Evolutionary conservation across 163 green algal species (phyloP).

Genomic region (Trebouxia gelatinosa): DNA sequence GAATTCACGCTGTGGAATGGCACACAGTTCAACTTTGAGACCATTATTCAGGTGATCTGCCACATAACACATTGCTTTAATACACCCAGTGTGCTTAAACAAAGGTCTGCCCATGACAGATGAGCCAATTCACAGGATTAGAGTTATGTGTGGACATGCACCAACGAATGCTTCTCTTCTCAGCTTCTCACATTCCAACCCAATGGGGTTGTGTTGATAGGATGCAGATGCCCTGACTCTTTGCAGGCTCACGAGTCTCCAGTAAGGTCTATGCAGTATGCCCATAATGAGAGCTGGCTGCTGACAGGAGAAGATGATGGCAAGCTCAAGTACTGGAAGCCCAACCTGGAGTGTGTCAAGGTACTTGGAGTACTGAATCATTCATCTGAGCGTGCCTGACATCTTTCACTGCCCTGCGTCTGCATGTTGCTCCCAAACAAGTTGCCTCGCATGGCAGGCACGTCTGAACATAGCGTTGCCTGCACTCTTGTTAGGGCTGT

Average conservation of each 20-base stretch:
- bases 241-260: constrained; percentile 76
- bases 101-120: too few relatives aligned
- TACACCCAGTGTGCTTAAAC: too few relatives aligned
- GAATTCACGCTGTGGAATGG: constrained; percentile 92
- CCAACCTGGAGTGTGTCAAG: constrained; percentile 62
- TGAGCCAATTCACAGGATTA: too few relatives aligned
- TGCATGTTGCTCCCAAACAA: not conserved
- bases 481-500: too few relatives aligned
- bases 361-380: not conserved
- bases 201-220: too few relatives aligned
- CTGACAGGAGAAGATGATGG: constrained; percentile 76
- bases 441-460: not conserved
- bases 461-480: not conserved
- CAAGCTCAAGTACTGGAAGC: constrained; percentile 57
- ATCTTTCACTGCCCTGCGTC: not conserved
- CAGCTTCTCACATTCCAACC: too few relatives aligned
- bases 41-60: constrained; percentile 82
- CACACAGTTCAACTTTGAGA: constrained; percentile 84
- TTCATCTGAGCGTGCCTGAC: constrained; percentile 16
- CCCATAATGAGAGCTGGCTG: constrained; percentile 79
- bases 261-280: constrained; percentile 71
- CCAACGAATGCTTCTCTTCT: too few relatives aligned
- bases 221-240: too few relatives aligned
- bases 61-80: too few relatives aligned
- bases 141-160: too few relatives aligned